Evolutionary conservation across 225 moss, liverwort and hornwort genomes (phyloP), one percentile per base, ranked within the genome.

Genomic region (Neckera pumila): DNA sequence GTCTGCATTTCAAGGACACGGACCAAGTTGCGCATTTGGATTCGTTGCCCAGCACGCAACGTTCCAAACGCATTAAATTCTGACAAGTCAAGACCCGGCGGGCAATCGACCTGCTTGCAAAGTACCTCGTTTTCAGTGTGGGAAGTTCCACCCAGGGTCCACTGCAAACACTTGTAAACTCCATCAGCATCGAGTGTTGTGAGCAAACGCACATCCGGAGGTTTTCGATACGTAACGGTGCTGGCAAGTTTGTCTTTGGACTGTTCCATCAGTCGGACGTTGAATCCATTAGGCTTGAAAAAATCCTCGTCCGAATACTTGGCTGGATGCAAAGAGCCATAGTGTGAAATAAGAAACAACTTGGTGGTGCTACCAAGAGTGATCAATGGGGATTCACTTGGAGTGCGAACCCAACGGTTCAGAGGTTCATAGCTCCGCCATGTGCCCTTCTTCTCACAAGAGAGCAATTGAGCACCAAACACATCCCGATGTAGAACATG

Each of bases 71-170:
- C 91, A 18, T 88, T 47, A 16, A 70, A 93, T 21, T 91, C 91
- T 23, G 20, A 12, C 59, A 91, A 58, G n/a, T 17, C 60, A 4
- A 93, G 83, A 25, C 74, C 31, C 1, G 42, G 66, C 14, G 91
- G 90, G 51, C 90, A 93, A n/a, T 62, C 9, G 12, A 57, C 34
- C 74, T 93, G 91, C 12, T 38, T 26, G 79, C 87, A 89, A 34
- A 93, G 64, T 3, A 89, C 91, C 65, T 92, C 9, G 26, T 93
- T 92, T 19, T 93, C 93, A 62, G 51, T 79, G 87, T 87, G 89
- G 18, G 75, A 82, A 62, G 79, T 70, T 80, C 71, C n/a, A 17
- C 9, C 38, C 7, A 93, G 42, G 61, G 93, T 90, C 91, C 93
- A 91, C 42, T 90, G 90, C 42, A 90, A 53, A 22, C 90, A 87